Conservation (phyloP, 768 basidiomycete species). For the Suillus occidentalis region DNA sequence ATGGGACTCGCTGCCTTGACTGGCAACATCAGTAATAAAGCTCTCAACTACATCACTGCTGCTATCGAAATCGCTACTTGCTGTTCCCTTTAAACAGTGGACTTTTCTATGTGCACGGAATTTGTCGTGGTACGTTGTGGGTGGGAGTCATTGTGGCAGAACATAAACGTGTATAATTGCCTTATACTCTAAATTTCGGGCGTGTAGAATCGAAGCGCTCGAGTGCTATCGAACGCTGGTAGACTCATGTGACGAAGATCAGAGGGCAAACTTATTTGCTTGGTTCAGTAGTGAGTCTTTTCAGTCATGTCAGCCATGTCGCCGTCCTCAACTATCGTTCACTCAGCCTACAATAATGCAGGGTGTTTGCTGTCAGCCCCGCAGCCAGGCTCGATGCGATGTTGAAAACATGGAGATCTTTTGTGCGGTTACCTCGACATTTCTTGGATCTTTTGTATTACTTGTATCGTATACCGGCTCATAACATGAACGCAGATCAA, state of each 20-base stretch:
- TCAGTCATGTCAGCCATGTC: neutral
- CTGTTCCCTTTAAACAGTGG: neutral
- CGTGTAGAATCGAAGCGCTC: neutral
- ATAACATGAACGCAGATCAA: neutral
- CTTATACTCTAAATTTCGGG: neutral
- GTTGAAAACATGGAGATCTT: neutral
- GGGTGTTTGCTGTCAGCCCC: neutral
- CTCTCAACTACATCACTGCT: no score
- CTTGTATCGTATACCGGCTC: neutral
- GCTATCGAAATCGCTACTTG: no score
- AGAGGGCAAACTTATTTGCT: neutral
- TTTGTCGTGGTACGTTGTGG: neutral
- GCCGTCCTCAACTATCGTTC: neutral
- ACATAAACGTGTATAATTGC: neutral
- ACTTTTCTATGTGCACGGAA: neutral
- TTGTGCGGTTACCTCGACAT: no score
- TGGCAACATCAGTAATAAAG: no score
- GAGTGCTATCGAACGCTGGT: neutral
- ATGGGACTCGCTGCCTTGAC: no score
- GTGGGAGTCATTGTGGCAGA: neutral
- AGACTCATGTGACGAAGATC: neutral
- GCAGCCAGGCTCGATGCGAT: no score
- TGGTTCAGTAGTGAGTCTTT: neutral
- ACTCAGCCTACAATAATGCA: neutral
- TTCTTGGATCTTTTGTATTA: neutral